Evolutionary conservation across 2,329 filamentous ascomycete genomes (phyloP), one percentile per base, ranked within the genome.

Genomic region (Byssothecium circinans): DNA sequence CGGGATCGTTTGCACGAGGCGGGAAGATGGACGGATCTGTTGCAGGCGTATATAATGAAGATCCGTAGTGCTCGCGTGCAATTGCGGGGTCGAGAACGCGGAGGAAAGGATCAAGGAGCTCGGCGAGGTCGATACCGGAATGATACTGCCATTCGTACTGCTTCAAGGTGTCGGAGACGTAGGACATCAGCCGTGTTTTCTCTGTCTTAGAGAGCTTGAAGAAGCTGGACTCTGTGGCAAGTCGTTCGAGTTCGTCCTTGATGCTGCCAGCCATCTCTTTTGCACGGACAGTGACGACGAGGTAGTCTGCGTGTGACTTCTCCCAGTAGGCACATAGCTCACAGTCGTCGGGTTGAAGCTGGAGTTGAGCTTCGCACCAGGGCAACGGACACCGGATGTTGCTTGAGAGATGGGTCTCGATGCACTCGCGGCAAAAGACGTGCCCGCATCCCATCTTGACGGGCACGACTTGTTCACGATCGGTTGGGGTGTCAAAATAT

Each of bases 81-180:
- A 25, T 43, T 1, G 20, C 35, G 12, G 15, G 11, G 18, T 57
- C 41, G 23, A 54, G 29, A 19, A 49, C 51, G 18, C 54, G 48
- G 2, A 57, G 47, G 20, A 52, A 55, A 3, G 54, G 54, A 43
- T 57, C 52, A 6, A 57, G 48, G 2, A 56, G 33, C 19, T 57
- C 54, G 17, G 54, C 54, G n/a, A 56, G 44, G 18, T 59, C 56
- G 23, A 42, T 19, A 2, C 44, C 56, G 0, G 51, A 38, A 29
- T 58, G 52, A 20, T 35, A 59, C 17, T 57, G 56, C 52, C 52
- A 59, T 45, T 56, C 54, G 33, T 45, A 57, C 8, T 42, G 41
- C 23, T 41, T 50, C 19, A 59, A 37, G 4, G 50, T 53, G 10
- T 37, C 29, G 8, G 34, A 40, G 20, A 59, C 41, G 18, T 59